Base-by-base conservation (phyloP, 495 filamentous ascomycete species). In the Baudoinia panamericana region DNA sequence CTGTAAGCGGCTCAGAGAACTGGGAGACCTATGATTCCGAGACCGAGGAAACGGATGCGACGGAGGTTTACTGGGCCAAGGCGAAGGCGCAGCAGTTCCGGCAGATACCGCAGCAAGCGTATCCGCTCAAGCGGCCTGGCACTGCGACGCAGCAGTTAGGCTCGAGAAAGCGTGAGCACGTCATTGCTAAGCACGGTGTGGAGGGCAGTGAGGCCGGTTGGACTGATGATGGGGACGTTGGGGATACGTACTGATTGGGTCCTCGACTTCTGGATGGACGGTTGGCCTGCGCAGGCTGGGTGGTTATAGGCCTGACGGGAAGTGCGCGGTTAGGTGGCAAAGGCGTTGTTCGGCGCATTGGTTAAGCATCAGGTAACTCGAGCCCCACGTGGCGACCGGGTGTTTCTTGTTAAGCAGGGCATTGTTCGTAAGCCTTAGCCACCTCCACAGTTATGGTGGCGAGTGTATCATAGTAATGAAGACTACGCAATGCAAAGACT, bases 11-110 rank as follows among this genome's bases (percentile, higher is more conserved):
- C 2, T 88, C 82, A 0, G 86, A 93, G 61, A 95, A 95, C 58
- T 95, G 86, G 86, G 85, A 95, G 63, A 92, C 84, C 17, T 93
- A 85, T 45, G 22, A 19, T 19, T 78, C 75, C 3, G 84, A 56
- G 25, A 30, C 19, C 21, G 53, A 47, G 28, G 37, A 43, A 50
- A 51, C 78, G 39, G 84, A 87, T 56, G 70, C 72, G 2, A 76
- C 72, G 13, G 80, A 86, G 40, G 67, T 73, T 6, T 86, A 88
- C 57, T 85, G 81, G 53, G 77, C 80, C 43, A 84, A 80, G 55
- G 76, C 78, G 24, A 65, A 68, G 32, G 68, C 28, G 31, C 39
- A 37, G 32, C 43, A 38, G 35, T 13, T 24, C 3, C 34, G 18
- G 30, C 22, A 18, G 29, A 12, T n/a, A 17, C 24, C 29, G 24